Base-by-base conservation (phyloP, 2,329 filamentous ascomycete species). In the Chaetomiaceae sp. region DNA sequence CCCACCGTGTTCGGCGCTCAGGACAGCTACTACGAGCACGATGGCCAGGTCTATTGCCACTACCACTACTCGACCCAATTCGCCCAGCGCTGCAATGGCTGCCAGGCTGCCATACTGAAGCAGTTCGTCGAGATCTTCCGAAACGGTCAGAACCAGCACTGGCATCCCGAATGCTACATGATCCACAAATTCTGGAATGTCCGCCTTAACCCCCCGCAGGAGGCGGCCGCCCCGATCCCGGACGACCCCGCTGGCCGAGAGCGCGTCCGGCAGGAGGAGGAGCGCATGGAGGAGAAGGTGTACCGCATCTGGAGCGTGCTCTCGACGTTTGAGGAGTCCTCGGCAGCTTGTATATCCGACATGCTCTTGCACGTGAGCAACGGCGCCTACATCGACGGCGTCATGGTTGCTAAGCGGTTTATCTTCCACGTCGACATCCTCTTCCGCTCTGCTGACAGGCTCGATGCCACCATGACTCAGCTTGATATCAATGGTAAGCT, bases 121-220 rank as follows among this genome's bases (percentile, higher is more conserved):
- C 93, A 98, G 65, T 98, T 98, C 65, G 93, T 98, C 51, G 93
- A 98, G 67, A 97, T 98, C 51, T 98, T 90, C 68, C 84, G 93
- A 58, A 97, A 97, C 66, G 91, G 91, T 2, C 87, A 95, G 64
- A 96, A 97, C 62, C 93, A 98, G 62, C 93, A 98, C 65, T 98
- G 93, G 93, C 93, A 98, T 63, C 93, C 93, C 2, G 93, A 98
- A 68, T 98, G 93, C 67, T 98, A 98, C 68, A 98, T 98, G 93
- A 98, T 98, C 53, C 93, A 98, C 71, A 98, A 98, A 62, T 98
- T 97, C 68, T 98, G 93, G 93, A 98, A 97, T 63, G 93, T 98
- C 49, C 83, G 93, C 42, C 73, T 98, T 30, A 81, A 82, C 10
- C 76, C 81, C 20, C 73, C 78, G 10, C 74, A 76, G 33, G 74